Conservation (phyloP, 2,329 filamentous ascomycete species). For the Cladosporium sp. region DNA sequence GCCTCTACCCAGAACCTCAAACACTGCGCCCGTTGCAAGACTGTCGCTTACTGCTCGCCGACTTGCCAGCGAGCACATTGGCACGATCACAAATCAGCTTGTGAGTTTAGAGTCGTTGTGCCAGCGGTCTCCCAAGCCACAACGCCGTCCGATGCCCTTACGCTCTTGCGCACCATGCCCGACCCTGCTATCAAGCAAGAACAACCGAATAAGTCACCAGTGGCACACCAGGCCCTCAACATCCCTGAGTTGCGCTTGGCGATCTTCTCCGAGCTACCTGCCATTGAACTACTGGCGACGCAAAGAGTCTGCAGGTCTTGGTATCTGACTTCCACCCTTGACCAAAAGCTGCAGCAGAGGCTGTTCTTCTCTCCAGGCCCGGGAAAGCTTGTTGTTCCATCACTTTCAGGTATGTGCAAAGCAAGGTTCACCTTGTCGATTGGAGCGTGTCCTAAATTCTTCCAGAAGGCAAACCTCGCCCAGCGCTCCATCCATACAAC, state of each 20-base stretch:
- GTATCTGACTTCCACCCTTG: slow-evolving; percentile 8
- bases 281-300: not conserved
- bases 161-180: not conserved
- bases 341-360: slow-evolving; percentile 9
- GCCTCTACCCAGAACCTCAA: not conserved
- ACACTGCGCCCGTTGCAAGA: slow-evolving; percentile 17
- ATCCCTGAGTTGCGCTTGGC: slow-evolving; percentile 9
- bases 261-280: slow-evolving; percentile 1
- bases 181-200: not conserved
- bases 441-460: not conserved
- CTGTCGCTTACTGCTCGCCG: slow-evolving; percentile 45
- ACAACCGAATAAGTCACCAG: not conserved
- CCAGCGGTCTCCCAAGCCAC: not conserved
- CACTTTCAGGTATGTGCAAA: not conserved
- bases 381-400: slow-evolving; percentile 5
- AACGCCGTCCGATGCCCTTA: not conserved
- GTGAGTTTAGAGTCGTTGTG: slow-evolving; percentile 13
- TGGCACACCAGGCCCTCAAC: not conserved
- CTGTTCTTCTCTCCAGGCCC: slow-evolving; percentile 10
- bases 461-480: not conserved
- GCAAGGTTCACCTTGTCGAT: not conserved
- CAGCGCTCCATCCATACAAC: slow-evolving; percentile 8
- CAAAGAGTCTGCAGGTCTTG: slow-evolving; percentile 10
- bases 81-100: slow-evolving; percentile 44
- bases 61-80: slow-evolving; percentile 55